These are phyloP conservation scores for Ogataea trehalophila DNA, from an alignment of 805 yeast species.

Conservation along the genomic window DNA sequence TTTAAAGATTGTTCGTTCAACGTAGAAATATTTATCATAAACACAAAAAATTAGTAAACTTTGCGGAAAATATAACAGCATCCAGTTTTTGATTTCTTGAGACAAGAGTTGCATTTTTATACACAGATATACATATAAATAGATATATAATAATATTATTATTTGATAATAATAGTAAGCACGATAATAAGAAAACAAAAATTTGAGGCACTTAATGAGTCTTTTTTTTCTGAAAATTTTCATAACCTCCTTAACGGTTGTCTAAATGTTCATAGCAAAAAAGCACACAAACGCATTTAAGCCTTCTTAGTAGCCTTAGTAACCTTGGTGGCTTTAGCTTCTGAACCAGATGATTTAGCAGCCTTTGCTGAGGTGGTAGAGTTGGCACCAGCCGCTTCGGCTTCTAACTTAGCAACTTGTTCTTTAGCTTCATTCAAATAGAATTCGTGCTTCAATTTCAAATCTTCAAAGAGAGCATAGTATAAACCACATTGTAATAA, in stretches of 20 bases:
- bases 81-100: no score
- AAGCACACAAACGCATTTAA: background rate
- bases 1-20: no score
- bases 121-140: no score
- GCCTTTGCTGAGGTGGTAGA: constrained; percentile 11
- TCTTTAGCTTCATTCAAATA: constrained; percentile 23
- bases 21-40: no score
- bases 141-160: no score
- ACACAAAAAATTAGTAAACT: no score
- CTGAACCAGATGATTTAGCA: constrained; percentile 7
- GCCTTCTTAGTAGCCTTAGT: constrained; percentile 20
- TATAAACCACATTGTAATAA: constrained; percentile 84
- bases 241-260: background rate
- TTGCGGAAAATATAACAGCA: no score
- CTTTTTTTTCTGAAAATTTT: no score
- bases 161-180: no score
- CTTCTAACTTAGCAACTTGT: constrained; percentile 11
- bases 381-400: background rate
- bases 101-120: no score
- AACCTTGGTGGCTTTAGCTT: constrained; percentile 15
- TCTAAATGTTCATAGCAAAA: background rate
- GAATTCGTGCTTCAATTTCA: constrained; percentile 21
- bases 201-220: no score
- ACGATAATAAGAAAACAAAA: background rate
- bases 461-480: constrained; percentile 51